Evolutionary conservation across 179 eudicot genomes (phyloP).

Genomic region (Silene noctiflora): DNA sequence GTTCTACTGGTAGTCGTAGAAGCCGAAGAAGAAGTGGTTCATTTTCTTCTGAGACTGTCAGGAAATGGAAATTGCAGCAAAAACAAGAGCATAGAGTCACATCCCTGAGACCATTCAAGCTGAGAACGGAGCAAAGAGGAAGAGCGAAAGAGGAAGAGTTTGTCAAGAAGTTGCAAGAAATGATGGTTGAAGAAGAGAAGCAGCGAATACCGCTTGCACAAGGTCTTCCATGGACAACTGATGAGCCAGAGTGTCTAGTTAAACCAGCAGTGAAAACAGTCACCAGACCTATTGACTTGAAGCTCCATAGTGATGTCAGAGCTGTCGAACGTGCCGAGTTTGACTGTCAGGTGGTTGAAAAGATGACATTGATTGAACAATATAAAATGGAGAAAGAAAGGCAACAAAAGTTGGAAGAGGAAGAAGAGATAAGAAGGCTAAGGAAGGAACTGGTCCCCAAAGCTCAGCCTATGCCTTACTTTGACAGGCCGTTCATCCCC

Average conservation of each 20-base stretch:
- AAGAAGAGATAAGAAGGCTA: conserved; percentile 75
- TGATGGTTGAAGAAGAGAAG: conserved; percentile 72
- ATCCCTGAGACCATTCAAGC: conserved; percentile 66
- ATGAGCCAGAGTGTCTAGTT: conserved; percentile 75
- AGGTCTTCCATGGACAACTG: conserved; percentile 97
- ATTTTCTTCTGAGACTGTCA: conserved; percentile 51
- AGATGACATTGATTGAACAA: conserved; percentile 56
- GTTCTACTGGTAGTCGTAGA: conserved; percentile 52
- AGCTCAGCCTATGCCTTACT: conserved; percentile 99
- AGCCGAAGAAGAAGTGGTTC: conserved; percentile 57
- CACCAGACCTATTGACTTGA: conserved; percentile 69
- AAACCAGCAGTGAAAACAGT: conserved; percentile 76
- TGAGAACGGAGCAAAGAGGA: conserved; percentile 94
- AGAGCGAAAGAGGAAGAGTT: conserved; percentile 80
- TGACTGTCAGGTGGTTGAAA: conserved; percentile 70
- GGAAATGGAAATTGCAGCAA: conserved; percentile 57
- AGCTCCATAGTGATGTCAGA: conserved; percentile 76
- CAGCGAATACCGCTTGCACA: conserved; percentile 83
- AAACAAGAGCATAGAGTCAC: conserved; percentile 58
- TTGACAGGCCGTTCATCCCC: conserved; percentile 89
- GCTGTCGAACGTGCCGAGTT: conserved; percentile 89
- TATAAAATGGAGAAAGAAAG: conserved; percentile 64
- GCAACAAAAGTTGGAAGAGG: conserved; percentile 77
- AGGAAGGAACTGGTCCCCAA: conserved; percentile 87
- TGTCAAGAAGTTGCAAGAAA: conserved; percentile 64